Conservation (phyloP, 179 eudicot species). For the Patellifolia procumbens region DNA sequence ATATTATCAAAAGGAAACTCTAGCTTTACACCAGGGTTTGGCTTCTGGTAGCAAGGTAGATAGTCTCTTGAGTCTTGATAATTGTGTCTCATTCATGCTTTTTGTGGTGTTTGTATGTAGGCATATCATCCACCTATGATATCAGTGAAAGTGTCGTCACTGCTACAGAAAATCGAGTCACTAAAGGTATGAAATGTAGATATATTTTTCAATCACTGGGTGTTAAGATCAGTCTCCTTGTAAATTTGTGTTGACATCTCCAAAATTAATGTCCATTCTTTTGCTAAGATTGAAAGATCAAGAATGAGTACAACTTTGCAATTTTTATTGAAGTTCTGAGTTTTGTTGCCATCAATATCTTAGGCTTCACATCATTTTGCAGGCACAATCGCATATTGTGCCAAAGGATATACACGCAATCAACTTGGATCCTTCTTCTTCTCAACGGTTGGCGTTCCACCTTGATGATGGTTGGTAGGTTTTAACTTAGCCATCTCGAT, state of each 20-base stretch:
- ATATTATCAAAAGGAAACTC: not conserved
- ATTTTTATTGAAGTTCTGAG: not conserved
- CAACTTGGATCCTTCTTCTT: slow-evolving; percentile 68
- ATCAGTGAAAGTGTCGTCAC: slow-evolving; percentile 55
- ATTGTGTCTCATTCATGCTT: slow-evolving; percentile 9
- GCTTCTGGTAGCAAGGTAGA: slow-evolving; percentile 4
- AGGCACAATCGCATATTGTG: slow-evolving; percentile 90
- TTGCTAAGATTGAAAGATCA: not conserved
- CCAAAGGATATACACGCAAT: slow-evolving; percentile 85
- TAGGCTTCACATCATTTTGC: slow-evolving; percentile 32
- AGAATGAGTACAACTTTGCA: not conserved
- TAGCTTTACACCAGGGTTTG: not conserved
- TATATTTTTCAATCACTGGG: slow-evolving; percentile 7
- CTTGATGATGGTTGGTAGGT: slow-evolving; percentile 95
- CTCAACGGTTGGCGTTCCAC: slow-evolving; percentile 82
- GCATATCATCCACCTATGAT: slow-evolving; percentile 62
- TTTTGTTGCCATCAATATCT: slow-evolving; percentile 1
- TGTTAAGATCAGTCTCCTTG: not conserved
- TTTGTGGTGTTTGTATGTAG: slow-evolving; percentile 39
- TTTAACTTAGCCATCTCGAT: slow-evolving; percentile 1
- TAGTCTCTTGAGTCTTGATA: slow-evolving; percentile 6
- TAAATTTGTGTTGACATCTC: not conserved
- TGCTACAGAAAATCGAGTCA: slow-evolving; percentile 68
- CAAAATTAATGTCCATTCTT: not conserved
- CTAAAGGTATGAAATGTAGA: slow-evolving; percentile 61